Evolutionary conservation across 2,329 filamentous ascomycete species (phyloP), one percentile per base, ranked within the genome.

Genomic region (Amauroascus niger): DNA sequence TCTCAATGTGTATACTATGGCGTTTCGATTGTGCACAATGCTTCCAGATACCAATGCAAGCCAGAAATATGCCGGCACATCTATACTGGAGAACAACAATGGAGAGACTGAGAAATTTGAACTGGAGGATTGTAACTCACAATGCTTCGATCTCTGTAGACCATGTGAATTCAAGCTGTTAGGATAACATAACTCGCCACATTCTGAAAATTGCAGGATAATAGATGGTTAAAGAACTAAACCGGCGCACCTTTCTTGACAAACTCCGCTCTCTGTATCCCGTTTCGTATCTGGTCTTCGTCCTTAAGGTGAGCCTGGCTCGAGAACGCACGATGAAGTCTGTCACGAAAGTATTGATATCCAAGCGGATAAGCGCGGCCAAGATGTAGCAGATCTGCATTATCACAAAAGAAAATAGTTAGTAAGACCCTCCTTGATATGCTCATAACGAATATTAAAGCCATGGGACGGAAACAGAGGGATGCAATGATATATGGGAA

Each of bases 351-450:
- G 72, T 90, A 96, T 28, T 76, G 72, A 72, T 82, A 94, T 45
- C 93, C 93, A 14, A 86, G 76, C 1, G 93, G 91, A 64, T 97
- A 97, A 55, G 91, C 86, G 53, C 84, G 81, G 32, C 91, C 89
- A 13, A 97, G 76, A 63, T 85, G 83, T 41, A 98, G 78, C 9
- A 96, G 80, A 64, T 95, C 89, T 95, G 20, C 13, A 14, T 16
- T 22, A 35, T 26, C 22, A 28, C 18, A 26, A 30, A n/a, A n/a
- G 32, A n/a, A 32, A 22, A 30, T 45, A 32, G 16, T 30, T 30
- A 30, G 26, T n/a, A n/a, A n/a, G n/a, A n/a, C n/a, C n/a, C n/a
- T n/a, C n/a, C n/a, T n/a, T n/a, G n/a, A n/a, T n/a, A n/a, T n/a
- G n/a, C n/a, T n/a, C n/a, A n/a, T n/a, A n/a, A n/a, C n/a, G n/a